Percentiles rank a stretch among this genome's conserved stretches.
Conservation (phyloP, 78 protist species). For the Tieghemostelium lacteum region DNA sequence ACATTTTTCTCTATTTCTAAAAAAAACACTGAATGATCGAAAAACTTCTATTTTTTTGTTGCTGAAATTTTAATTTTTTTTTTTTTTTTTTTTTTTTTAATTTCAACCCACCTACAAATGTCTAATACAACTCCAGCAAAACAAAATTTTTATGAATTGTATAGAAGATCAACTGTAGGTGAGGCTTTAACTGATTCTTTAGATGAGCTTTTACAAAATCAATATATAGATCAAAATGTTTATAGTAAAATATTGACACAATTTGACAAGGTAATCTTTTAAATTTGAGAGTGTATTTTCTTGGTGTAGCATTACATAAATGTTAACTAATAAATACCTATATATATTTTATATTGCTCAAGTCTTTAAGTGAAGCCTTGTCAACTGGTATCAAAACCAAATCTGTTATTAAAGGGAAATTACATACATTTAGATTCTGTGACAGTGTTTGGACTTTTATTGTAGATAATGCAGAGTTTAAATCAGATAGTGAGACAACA, state of each 20-base stretch:
- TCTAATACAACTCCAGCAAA: constrained; percentile 3
- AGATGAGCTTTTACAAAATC: constrained; percentile 25
- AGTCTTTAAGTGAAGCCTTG: constrained; percentile 67
- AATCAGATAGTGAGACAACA: constrained; percentile 3
- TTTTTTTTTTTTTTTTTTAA: too few relatives aligned
- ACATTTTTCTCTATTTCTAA: too few relatives aligned
- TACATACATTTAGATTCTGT: constrained; percentile 66
- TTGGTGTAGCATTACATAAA: too few relatives aligned
- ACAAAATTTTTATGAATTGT: constrained; percentile 65
- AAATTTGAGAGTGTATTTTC: too few relatives aligned
- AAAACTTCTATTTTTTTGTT: too few relatives aligned
- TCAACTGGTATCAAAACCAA: constrained; percentile 36
- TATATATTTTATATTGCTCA: too few relatives aligned
- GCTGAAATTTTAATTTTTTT: too few relatives aligned
- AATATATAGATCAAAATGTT: constrained; percentile 21
- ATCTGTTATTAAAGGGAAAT: constrained; percentile 35
- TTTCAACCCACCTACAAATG: too few relatives aligned
- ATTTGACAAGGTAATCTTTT: too few relatives aligned
- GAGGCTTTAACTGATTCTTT: constrained; percentile 67
- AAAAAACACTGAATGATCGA: too few relatives aligned
- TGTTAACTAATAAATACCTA: too few relatives aligned
- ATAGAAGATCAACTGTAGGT: constrained; percentile 56
- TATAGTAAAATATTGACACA: too few relatives aligned
- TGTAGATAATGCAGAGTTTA: constrained; percentile 53
- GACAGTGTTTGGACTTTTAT: constrained; percentile 76